Evolutionary conservation across 1,284 basidiomycete genomes (phyloP).

Genomic region (Ustilago xerochloae): DNA sequence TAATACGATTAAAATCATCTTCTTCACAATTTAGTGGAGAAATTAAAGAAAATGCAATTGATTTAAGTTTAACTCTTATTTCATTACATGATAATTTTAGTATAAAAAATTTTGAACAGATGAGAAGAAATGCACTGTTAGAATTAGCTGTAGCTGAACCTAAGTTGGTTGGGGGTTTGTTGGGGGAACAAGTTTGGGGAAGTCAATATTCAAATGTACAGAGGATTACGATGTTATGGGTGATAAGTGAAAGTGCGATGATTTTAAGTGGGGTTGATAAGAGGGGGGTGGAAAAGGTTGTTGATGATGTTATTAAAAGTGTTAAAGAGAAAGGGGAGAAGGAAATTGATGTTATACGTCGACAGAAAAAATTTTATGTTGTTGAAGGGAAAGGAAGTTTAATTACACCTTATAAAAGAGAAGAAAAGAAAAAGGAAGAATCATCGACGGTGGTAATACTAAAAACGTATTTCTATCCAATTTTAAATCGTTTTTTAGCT

Average conservation of each 20-base stretch:
- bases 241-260: slow-evolving; percentile 83
- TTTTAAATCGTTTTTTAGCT: slow-evolving; percentile 87
- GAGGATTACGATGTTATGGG: slow-evolving; percentile 83
- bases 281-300: neutral
- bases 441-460: slow-evolving; percentile 42
- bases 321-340: slow-evolving; percentile 34
- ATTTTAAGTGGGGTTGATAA: slow-evolving; percentile 74
- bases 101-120: slow-evolving; percentile 80
- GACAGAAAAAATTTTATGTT: slow-evolving; percentile 5
- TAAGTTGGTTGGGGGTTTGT: slow-evolving; percentile 75
- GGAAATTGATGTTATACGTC: slow-evolving; percentile 29
- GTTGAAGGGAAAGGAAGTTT: neutral
- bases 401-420: neutral
- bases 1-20: slow-evolving; percentile 53
- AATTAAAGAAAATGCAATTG: slow-evolving; percentile 87
- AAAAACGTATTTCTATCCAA: slow-evolving; percentile 75
- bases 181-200: slow-evolving; percentile 90
- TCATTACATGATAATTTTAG: slow-evolving; percentile 86
- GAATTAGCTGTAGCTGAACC: slow-evolving; percentile 85
- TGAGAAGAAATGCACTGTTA: slow-evolving; percentile 79
- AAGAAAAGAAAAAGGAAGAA: neutral
- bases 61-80: slow-evolving; percentile 79
- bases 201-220: slow-evolving; percentile 89
- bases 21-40: slow-evolving; percentile 12
- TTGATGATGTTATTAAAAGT: neutral